phyloP scores from a whole-genome alignment of 768 basidiomycete genomes.

The Xerocomus potaroensis region DNA sequence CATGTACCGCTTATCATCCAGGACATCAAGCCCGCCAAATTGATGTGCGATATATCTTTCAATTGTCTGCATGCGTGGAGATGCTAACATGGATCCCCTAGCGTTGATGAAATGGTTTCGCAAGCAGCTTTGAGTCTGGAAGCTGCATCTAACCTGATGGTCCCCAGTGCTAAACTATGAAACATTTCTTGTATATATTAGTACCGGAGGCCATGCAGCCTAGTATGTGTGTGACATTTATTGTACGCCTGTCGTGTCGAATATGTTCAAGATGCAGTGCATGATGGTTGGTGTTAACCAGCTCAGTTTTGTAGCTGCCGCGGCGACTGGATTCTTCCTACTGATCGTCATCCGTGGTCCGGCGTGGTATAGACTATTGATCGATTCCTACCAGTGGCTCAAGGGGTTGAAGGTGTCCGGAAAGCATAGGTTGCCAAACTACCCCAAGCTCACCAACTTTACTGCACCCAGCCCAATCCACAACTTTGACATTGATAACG shows the following conservation, averaged over 20 bases:
- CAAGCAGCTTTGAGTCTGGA: slow-evolving; percentile 61
- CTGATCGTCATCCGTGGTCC: not conserved
- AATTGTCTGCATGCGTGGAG: not conserved
- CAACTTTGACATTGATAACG: slow-evolving; percentile 40
- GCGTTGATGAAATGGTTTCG: slow-evolving; percentile 77
- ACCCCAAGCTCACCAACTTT: slow-evolving; percentile 41
- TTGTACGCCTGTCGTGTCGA: too few species aligned
- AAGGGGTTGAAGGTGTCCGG: not conserved
- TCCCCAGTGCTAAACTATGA: slow-evolving; percentile 46
- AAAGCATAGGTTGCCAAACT: slow-evolving; percentile 31
- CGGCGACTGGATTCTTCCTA: slow-evolving; percentile 3
- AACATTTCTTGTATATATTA: not conserved
- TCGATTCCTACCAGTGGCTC: slow-evolving; percentile 6
- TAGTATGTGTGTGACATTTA: too few species aligned
- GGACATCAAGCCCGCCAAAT: slow-evolving; percentile 82
- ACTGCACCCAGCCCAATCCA: slow-evolving; percentile 39
- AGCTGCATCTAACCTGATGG: slow-evolving; percentile 38
- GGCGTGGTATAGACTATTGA: not conserved
- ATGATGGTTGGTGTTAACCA: slow-evolving; percentile 7
- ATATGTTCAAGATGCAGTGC: too few species aligned
- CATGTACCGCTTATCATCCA: slow-evolving; percentile 16
- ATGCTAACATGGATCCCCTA: slow-evolving; percentile 26
- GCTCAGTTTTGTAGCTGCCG: not conserved
- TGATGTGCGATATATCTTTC: slow-evolving; percentile 52
- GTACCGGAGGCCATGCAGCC: too few species aligned